These are phyloP conservation scores for Paxillus ammoniavirescens DNA, from an alignment of 768 basidiomycete species.

Conservation along the genomic window DNA sequence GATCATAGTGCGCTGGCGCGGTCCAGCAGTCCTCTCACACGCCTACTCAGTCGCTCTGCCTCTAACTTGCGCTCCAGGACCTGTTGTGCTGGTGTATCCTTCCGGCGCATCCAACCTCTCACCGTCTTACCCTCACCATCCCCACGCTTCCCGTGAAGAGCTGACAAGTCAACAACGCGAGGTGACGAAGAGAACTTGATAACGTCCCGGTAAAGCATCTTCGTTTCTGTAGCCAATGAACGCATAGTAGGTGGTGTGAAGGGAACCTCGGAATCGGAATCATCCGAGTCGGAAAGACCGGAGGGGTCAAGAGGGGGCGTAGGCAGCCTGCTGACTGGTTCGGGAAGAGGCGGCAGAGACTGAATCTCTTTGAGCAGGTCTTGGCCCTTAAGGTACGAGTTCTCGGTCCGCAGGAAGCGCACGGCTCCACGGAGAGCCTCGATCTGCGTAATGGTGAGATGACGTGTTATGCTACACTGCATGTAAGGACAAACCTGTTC, in stretches of 20 bases:
- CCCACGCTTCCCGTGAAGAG: slow-evolving; percentile 48
- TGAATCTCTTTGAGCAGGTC: slow-evolving; percentile 85
- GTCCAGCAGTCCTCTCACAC: slow-evolving; percentile 70
- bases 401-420: slow-evolving; percentile 90
- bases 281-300: slow-evolving; percentile 62
- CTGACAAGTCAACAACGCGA: slow-evolving; percentile 81
- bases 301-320: slow-evolving; percentile 72
- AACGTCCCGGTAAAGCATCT: slow-evolving; percentile 85
- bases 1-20: slow-evolving; percentile 43
- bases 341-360: slow-evolving; percentile 63
- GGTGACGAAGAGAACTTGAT: slow-evolving; percentile 82
- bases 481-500: slow-evolving; percentile 63
- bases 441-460: slow-evolving; percentile 49
- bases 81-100: slow-evolving; percentile 79
- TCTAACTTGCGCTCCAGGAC: slow-evolving; percentile 74
- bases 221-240: slow-evolving; percentile 78
- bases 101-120: slow-evolving; percentile 76
- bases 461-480: not conserved
- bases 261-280: slow-evolving; percentile 51
- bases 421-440: slow-evolving; percentile 90
- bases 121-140: slow-evolving; percentile 44
- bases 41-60: slow-evolving; percentile 65
- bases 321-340: slow-evolving; percentile 44
- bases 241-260: slow-evolving; percentile 52
- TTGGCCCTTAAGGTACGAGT: slow-evolving; percentile 90